Base-by-base conservation (phyloP, 768 basidiomycete species). In the Trametes cinnabarina region DNA sequence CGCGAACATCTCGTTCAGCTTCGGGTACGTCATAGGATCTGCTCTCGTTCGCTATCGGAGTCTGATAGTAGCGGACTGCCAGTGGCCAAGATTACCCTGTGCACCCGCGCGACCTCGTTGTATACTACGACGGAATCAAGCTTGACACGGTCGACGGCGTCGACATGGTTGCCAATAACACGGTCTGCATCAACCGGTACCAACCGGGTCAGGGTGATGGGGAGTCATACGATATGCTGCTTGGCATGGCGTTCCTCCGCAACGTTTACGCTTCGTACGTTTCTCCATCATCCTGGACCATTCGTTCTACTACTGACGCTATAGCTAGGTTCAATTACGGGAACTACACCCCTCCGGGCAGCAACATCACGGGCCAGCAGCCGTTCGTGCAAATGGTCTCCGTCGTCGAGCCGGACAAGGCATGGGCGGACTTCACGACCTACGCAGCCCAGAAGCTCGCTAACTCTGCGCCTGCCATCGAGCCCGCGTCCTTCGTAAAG, bases 121-220 rank as follows among this genome's bases (percentile, higher is more conserved):
- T 7, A 20, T 11, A 15, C 9, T 37, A 39, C 35, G 35, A n/a
- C 3, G 23, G n/a, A 28, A n/a, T 42, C 28, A 25, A 52, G 19
- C 42, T 44, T 26, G n/a, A 34, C 17, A 44, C 28, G 30, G 1
- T 46, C 41, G 42, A 58, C 40, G 51, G 34, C 34, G 25, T 47
- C 19, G 28, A 22, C 34, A 17, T 54, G 20, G 19, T 56, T 23
- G 52, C 57, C 28, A 63, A 65, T 61, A 20, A 49, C n/a, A 58
- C 65, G 61, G 57, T 63, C 25, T 73, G 73, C 53, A 57, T 60
- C 15, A 70, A 71, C 57, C 55, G 68, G 0, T 71, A 67, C 52
- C 61, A 82, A 5, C 86, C 86, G 4, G 87, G 88, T 70, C 82
- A 84, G 74, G 42, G 37, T 47, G n/a, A 44, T 57, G 32, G n/a